Evolutionary conservation across 768 basidiomycete species (phyloP), one percentile per base, ranked within the genome.

Genomic region (Mycena metata): DNA sequence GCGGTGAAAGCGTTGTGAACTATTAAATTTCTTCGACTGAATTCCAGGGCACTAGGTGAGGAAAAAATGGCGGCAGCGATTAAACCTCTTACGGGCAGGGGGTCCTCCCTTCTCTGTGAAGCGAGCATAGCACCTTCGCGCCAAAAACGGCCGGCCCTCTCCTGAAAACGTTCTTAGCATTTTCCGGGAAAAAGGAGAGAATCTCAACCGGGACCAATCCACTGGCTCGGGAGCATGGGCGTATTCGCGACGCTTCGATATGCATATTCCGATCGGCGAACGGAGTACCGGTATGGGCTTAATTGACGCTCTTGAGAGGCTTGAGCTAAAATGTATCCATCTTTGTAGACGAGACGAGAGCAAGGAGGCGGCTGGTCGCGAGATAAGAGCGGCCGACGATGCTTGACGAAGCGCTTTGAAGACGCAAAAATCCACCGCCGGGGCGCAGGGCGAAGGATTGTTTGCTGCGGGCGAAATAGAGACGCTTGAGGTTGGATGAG

Each of bases 401-500:
- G 39, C 39, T 39, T 15, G 39, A 39, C 39, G 39, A 15, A 39
- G 39, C 39, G 9, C n/a, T 15, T 39, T 39, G 39, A 39, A 39
- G 39, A 2, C 39, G 39, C 39, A 39, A 39, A 39, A 30, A 30
- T 30, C 30, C 30, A 30, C 30, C 30, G 30, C 30, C 30, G 39
- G 39, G 39, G 24, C 15, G 15, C 50, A 16, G 30, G 13, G 26
- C 16, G 50, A 16, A 26, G 26, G 19, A 52, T 33, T 39, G 11
- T 39, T 39, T 3, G 39, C 30, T 3, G 13, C 33, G 8, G 50
- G 3, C 36, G 49, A 62, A 42, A 63, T 42, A n/a, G 26, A 11
- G 42, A 63, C 61, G 45, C 62, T 46, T 43, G 42, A 45, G 46
- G 47, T 51, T 23, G 57, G 43, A 30, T 52, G 51, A 51, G 19